phyloP scores from a whole-genome alignment of 331 rosid genomes.

The Rosa hybrid region DNA sequence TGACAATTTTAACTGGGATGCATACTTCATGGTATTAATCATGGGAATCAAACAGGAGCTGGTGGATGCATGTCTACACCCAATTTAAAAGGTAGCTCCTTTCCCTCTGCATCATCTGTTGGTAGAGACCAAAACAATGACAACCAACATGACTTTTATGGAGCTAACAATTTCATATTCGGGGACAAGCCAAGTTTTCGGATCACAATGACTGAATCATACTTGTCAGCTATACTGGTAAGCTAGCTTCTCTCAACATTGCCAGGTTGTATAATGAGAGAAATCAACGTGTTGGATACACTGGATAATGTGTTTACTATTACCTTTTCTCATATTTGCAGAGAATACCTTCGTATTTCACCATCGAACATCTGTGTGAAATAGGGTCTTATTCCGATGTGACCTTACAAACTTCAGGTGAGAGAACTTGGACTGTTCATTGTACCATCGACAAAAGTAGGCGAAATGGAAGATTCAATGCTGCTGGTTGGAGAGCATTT shows the following conservation, averaged over 20 bases:
- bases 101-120: background rate
- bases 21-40: background rate
- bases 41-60: background rate
- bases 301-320: background rate
- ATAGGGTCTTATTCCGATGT: background rate
- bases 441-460: background rate
- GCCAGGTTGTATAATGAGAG: background rate
- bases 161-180: constrained; percentile 14
- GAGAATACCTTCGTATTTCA: background rate
- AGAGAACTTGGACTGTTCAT: background rate
- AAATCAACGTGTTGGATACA: background rate
- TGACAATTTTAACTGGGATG: background rate
- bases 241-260: constrained; percentile 5
- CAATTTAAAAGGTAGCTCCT: background rate
- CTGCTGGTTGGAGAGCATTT: background rate
- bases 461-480: background rate
- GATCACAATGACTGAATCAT: background rate
- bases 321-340: background rate
- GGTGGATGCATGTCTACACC: background rate
- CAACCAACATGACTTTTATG: background rate
- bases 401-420: background rate
- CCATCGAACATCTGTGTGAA: background rate
- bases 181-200: constrained; percentile 9
- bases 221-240: constrained; percentile 18
- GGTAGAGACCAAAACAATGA: background rate